These are phyloP conservation scores for Magnusiomyces fungicola DNA, from an alignment of 1,139 yeast genomes.

Conservation along the genomic window DNA sequence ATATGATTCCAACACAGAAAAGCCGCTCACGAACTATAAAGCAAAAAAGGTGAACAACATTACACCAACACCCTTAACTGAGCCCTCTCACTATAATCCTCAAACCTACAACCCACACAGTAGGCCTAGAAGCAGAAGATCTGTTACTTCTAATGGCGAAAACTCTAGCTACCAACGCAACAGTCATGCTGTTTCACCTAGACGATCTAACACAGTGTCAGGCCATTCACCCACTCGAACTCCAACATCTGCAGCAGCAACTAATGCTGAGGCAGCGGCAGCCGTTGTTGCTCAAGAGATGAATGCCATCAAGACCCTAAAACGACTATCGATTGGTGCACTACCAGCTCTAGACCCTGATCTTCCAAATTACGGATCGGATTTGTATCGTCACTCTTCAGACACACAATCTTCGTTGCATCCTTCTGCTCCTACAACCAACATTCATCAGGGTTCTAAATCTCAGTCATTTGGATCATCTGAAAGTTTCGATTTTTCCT, in stretches of 20 bases:
- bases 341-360: constrained; percentile 41
- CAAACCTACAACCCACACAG: not conserved
- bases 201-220: not conserved
- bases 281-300: constrained; percentile 45
- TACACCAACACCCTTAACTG: no score
- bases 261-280: constrained; percentile 24
- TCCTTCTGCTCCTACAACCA: constrained; percentile 6
- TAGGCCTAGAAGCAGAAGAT: not conserved
- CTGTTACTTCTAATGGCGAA: not conserved
- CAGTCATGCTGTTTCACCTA: not conserved
- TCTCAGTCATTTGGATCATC: not conserved
- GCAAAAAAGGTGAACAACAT: no score
- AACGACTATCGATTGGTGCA: constrained; percentile 42
- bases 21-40: no score
- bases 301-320: constrained; percentile 40
- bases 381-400: constrained; percentile 6
- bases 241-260: constrained; percentile 3
- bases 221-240: not conserved
- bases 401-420: not conserved
- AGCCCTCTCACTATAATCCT: no score
- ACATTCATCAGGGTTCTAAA: not conserved
- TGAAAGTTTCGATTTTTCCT: constrained; percentile 10
- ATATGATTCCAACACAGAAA: no score
- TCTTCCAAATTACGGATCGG: constrained; percentile 27
- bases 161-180: not conserved